phyloP scores from a whole-genome alignment of 352 stramenopile genomes.

The Phytophthora foliorum region DNA sequence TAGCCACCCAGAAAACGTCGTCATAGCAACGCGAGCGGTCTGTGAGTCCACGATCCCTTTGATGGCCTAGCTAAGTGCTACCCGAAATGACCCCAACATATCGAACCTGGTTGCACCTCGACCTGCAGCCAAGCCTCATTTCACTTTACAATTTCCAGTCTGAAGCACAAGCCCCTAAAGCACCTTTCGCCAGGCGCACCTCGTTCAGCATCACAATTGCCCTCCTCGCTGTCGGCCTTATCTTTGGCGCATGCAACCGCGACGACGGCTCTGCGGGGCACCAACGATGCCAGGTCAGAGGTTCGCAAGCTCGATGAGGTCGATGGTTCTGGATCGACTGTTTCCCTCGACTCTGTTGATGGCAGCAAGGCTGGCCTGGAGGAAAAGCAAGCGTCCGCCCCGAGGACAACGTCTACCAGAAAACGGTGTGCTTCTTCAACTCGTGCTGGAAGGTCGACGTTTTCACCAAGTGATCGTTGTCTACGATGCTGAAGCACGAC shows the following conservation, averaged over 20 bases:
- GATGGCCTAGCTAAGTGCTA: neutral
- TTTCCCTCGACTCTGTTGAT: neutral
- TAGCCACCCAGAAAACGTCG: no score
- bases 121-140: neutral
- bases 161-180: neutral
- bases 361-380: conserved; percentile 11
- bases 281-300: conserved; percentile 6
- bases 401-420: conserved; percentile 9
- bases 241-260: neutral
- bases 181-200: conserved; percentile 15
- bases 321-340: conserved; percentile 11
- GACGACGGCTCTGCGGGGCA: conserved; percentile 7
- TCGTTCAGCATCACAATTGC: neutral
- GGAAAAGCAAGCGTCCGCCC: conserved; percentile 1
- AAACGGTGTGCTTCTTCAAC: conserved; percentile 10
- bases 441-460: conserved; percentile 26
- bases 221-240: neutral
- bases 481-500: neutral
- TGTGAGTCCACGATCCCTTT: no score
- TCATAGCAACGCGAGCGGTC: no score
- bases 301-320: conserved; percentile 9
- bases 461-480: neutral
- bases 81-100: neutral
- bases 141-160: conserved; percentile 16
- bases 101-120: neutral